Evolutionary conservation across 2,329 filamentous ascomycete species (phyloP).

Genomic region (Trichoderma polysporum): DNA sequence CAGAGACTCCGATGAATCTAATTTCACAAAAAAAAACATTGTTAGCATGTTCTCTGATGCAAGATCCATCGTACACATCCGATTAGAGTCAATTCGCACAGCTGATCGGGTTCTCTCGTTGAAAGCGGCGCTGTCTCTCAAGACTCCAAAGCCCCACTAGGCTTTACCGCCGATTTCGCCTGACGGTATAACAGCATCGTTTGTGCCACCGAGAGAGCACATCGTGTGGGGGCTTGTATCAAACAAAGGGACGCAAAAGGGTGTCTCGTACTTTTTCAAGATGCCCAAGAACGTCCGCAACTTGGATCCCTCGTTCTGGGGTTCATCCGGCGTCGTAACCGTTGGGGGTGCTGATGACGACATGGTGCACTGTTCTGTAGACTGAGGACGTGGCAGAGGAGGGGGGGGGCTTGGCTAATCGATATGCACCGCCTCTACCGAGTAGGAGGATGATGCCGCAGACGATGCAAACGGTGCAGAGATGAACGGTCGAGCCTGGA

Average conservation of each 20-base stretch:
- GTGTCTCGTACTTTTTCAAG: slow-evolving; percentile 72
- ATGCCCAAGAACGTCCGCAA: slow-evolving; percentile 86
- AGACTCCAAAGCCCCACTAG: slow-evolving; percentile 19
- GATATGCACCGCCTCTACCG: slow-evolving; percentile 7
- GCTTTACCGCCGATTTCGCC: slow-evolving; percentile 20
- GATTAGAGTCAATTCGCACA: neutral
- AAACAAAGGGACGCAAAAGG: neutral
- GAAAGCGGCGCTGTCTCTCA: neutral
- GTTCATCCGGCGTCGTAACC: slow-evolving; percentile 43
- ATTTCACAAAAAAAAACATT: neutral
- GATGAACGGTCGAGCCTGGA: neutral
- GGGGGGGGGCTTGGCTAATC: neutral
- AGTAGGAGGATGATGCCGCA: neutral
- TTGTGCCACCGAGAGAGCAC: neutral
- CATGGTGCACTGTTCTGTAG: slow-evolving; percentile 30
- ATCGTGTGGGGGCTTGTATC: neutral
- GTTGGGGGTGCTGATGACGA: slow-evolving; percentile 37
- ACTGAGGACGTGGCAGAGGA: neutral
- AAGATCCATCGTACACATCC: neutral
- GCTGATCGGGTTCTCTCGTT: neutral
- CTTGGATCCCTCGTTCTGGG: slow-evolving; percentile 78
- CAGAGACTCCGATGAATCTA: slow-evolving; percentile 93
- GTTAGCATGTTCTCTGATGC: neutral
- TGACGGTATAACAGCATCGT: neutral
- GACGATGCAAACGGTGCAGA: neutral